Base-by-base conservation (phyloP, 2,329 filamentous ascomycete genomes). In the Passalora sequoiae region DNA sequence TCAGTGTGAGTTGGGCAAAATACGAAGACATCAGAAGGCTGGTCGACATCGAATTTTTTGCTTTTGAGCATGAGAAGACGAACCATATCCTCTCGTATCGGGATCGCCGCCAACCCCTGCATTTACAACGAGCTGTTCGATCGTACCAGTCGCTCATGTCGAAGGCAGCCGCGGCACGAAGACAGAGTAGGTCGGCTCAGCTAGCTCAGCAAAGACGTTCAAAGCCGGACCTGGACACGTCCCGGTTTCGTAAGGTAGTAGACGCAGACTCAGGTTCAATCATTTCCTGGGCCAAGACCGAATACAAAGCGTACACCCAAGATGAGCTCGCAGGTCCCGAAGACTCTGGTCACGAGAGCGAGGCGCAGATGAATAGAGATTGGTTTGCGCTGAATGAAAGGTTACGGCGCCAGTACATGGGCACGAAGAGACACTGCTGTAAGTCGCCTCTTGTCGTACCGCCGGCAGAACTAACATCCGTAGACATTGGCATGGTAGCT, bases 11-110 rank as follows among this genome's bases (percentile, higher is more conserved):
- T 7, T 39, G 43, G 21, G 60, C 58, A 25, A 47, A 48, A 21
- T 45, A 46, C 21, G 47, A 53, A 12, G 60, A 62, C 46, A 52
- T 58, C 28, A 53, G 47, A n/a, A 50, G 53, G 21, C 53, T 63
- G 12, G 59, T 62, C 6, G 62, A 70, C 47, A 69, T 70, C 33
- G 67, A 71, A 47, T 72, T 72, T 49, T 62, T 66, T 37, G 60
- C 60, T 12, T 63, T 62, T 36, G 55, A 54, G 36, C 44, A 62
- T 20, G 60, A 63, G 44, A 51, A 54, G 19, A 58, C 54, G 19
- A 62, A 62, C 37, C 60, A 63, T 22, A 49, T 58, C 19, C 55
- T 63, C 12, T 63, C 60, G 2, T 63, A 57, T 46, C 51, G 60
- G 25, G 57, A 62, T 29, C 43, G 51, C 21, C 45, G 49, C 9